Base-by-base conservation (phyloP, 1,284 basidiomycete species). In the Pascua sp. region DNA sequence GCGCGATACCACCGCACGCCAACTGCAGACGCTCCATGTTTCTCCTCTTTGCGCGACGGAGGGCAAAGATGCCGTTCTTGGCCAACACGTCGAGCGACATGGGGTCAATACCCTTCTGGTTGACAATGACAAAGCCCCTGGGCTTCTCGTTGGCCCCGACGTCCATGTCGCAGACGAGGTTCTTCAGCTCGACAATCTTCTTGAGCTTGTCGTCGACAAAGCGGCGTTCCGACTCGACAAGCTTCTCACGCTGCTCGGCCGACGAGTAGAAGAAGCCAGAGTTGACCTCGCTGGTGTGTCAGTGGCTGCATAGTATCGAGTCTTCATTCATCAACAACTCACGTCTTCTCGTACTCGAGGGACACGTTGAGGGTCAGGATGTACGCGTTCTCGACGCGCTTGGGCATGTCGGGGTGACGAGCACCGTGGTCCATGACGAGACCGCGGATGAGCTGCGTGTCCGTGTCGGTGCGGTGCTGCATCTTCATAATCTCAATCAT, bases 401-500 rank as follows among this genome's bases (percentile, higher is more conserved):
- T 98, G 48, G 96, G 94, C 96, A 98, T 98, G 78, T 98, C 96
- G 5, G 95, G 94, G 80, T 99, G 96, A 65, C 96, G 82, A 49
- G 91, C 93, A 65, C 96, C 96, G 75, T 99, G 76, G 67, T 84
- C 83, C 69, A 99, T 82, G 48, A 99, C 96, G 56, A 98, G 83
- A 52, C 96, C 96, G 67, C 90, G 88, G 67, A 99, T 82, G 51
- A 99, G 85, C 76, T 96, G 90, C n/a, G 96, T 98, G 79, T 99
- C 96, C 46, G 91, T 93, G 59, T 96, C 93, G 52, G 89, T 94
- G 72, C 93, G 88, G 81, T 99, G 96, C 78, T 98, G 95, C 96
- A 99, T 99, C 82, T 98, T 98, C 95, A 98, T 98, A 68, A 98
- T 88, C 79, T 99, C 96, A 56, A 99, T 83, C 96, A 99, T 99